Evolutionary conservation across 2,329 filamentous ascomycete species (phyloP).

Genomic region (Trichoderma guizhouense): DNA sequence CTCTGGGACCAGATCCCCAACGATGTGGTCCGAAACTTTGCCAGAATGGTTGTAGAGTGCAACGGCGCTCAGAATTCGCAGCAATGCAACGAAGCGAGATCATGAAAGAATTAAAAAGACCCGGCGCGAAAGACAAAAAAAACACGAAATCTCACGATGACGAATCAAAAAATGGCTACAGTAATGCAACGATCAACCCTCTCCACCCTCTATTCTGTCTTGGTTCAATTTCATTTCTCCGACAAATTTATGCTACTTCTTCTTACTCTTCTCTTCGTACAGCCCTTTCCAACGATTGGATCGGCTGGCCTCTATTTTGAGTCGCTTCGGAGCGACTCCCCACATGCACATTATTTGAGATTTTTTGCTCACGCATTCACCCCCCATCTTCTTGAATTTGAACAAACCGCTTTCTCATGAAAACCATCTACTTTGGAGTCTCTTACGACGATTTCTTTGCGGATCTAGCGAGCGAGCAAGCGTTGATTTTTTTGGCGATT

Average conservation of each 20-base stretch:
- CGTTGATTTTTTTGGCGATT: constrained; percentile 32
- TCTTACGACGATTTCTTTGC: constrained; percentile 31
- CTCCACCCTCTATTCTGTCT: constrained; percentile 20
- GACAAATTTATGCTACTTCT: constrained; percentile 25
- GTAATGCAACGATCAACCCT: constrained; percentile 20
- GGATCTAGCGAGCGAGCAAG: constrained; percentile 38
- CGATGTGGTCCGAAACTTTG: constrained; percentile 90
- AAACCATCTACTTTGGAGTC: constrained; percentile 30
- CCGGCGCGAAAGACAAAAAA: constrained; percentile 36
- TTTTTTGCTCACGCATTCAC: constrained; percentile 50
- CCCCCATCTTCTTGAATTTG: constrained; percentile 32
- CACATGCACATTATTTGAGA: constrained; percentile 32
- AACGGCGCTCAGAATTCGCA: constrained; percentile 47
- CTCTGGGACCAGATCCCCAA: constrained; percentile 92
- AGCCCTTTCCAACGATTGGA: constrained; percentile 19
- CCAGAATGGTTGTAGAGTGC: constrained; percentile 81
- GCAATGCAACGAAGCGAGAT: constrained; percentile 42
- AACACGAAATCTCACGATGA: constrained; percentile 37
- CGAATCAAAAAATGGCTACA: constrained; percentile 26
- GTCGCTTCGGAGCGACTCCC: constrained; percentile 32
- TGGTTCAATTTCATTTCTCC: constrained; percentile 21
- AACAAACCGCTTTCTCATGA: constrained; percentile 30
- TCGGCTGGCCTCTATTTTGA: constrained; percentile 30
- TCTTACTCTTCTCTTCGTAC: constrained; percentile 20
- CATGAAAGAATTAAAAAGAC: constrained; percentile 32